Conservation (phyloP, 108 stramenopile genomes). For the Skeletonema potamos region DNA sequence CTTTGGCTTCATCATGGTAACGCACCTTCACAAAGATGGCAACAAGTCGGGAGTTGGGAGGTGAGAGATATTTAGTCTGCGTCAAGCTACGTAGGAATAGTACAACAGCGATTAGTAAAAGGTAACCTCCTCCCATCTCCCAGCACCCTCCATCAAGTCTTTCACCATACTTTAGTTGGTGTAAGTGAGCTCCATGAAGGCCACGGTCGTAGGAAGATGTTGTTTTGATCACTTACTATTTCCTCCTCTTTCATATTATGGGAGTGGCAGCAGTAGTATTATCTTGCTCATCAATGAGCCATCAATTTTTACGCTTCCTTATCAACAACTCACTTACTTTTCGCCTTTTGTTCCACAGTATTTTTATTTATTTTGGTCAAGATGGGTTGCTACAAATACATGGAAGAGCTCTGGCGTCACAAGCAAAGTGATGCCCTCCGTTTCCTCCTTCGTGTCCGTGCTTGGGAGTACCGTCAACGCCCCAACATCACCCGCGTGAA, state of each 20-base stretch:
- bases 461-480: conserved; percentile 99
- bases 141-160: not conserved
- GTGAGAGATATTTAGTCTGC: not conserved
- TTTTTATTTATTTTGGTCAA: conserved; percentile 22
- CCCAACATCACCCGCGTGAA: conserved; percentile 89
- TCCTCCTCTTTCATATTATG: not conserved
- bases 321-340: not conserved
- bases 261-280: too few species aligned
- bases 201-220: not conserved
- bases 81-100: not conserved
- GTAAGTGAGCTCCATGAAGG: not conserved
- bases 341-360: not conserved
- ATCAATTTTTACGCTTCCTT: not conserved
- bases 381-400: conserved; percentile 99
- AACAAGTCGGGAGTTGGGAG: not conserved
- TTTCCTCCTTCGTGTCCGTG: conserved; percentile 99
- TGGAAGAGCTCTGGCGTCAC: conserved; percentile 99
- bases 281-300: not conserved
- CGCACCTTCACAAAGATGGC: conserved; percentile 5
- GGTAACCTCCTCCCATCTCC: not conserved
- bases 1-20: conserved; percentile 4
- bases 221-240: not conserved
- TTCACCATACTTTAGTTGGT: not conserved
- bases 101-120: not conserved
- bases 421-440: conserved; percentile 99